phyloP scores from a whole-genome alignment of 345 rosid genomes.

The Citrus cavaleriei region DNA sequence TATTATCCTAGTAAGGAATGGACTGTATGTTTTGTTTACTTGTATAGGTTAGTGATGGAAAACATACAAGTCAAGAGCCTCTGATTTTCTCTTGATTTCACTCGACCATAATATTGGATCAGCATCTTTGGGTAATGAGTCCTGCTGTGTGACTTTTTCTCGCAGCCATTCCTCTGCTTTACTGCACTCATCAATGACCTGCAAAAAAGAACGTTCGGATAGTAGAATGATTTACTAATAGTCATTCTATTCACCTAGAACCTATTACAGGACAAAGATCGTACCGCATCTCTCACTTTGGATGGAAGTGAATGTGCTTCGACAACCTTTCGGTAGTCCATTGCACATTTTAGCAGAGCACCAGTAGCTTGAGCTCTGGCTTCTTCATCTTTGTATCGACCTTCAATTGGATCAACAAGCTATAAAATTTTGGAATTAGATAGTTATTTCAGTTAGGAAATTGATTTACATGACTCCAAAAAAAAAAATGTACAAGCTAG shows the following conservation, averaged over 20 bases:
- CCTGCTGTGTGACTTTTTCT: constrained; percentile 51
- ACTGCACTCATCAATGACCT: constrained; percentile 60
- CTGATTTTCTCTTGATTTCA: constrained; percentile 48
- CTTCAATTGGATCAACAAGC: constrained; percentile 69
- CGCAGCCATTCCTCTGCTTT: constrained; percentile 71
- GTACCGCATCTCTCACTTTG: constrained; percentile 48
- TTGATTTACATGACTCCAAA: neutral
- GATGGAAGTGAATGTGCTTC: constrained; percentile 42
- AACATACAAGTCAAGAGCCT: constrained; percentile 18
- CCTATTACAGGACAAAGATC: constrained; percentile 5
- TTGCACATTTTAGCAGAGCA: constrained; percentile 46
- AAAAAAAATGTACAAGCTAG: neutral
- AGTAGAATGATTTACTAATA: neutral
- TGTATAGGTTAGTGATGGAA: neutral
- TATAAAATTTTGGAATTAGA: constrained; percentile 17
- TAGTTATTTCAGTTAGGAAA: neutral
- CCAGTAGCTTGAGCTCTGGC: constrained; percentile 55
- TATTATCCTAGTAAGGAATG: neutral
- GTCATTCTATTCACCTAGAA: neutral
- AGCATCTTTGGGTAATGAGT: constrained; percentile 43
- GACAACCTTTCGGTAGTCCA: constrained; percentile 38
- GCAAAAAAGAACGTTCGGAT: constrained; percentile 7
- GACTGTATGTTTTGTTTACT: neutral
- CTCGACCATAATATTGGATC: constrained; percentile 52
- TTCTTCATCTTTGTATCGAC: constrained; percentile 59